A percentile compares a stretch with the other conserved stretches of the same genome.
Conservation (phyloP, 192 early-diverging fungal genomes). For the Irineochytrium annulatum region DNA sequence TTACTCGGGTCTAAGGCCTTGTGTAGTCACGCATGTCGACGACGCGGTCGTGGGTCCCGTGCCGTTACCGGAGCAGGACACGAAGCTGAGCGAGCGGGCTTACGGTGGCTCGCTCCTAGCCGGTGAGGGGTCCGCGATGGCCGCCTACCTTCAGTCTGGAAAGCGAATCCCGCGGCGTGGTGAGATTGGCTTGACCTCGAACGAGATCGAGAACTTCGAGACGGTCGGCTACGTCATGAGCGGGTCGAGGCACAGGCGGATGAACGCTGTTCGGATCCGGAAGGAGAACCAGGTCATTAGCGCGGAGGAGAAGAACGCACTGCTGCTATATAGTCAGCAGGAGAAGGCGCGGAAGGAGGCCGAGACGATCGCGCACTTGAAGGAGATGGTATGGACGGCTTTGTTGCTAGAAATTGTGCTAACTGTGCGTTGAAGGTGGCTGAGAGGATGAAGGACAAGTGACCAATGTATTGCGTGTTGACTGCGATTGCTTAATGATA, state of each 20-base stretch:
- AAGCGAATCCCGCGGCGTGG: slow-evolving; percentile 96
- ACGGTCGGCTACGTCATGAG: slow-evolving; percentile 93
- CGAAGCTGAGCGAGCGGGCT: slow-evolving; percentile 59
- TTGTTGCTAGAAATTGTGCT: too few species aligned
- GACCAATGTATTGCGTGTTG: too few species aligned
- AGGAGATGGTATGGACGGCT: slow-evolving; percentile 88
- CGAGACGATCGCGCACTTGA: slow-evolving; percentile 87
- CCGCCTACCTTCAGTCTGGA: slow-evolving; percentile 79
- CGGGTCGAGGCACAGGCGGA: slow-evolving; percentile 85
- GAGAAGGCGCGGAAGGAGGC: slow-evolving; percentile 86
- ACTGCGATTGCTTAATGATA: too few species aligned
- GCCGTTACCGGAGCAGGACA: slow-evolving; percentile 55
- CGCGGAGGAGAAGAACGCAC: slow-evolving; percentile 86
- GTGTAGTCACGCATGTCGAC: slow-evolving; percentile 52
- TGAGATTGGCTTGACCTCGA: slow-evolving; percentile 86
- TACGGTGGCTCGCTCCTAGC: slow-evolving; percentile 80
- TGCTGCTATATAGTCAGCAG: slow-evolving; percentile 84
- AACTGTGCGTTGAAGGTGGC: too few species aligned
- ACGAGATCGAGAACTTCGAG: slow-evolving; percentile 83
- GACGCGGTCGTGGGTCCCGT: slow-evolving; percentile 68
- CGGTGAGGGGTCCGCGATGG: slow-evolving; percentile 90
- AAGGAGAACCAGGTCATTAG: slow-evolving; percentile 97
- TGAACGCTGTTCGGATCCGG: slow-evolving; percentile 93
- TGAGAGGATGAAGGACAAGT: too few species aligned
- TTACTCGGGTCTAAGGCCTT: not conserved